A percentile compares a stretch with the other conserved stretches of the same genome.
phyloP scores from a whole-genome alignment of 352 stramenopile species.

The Pythium insidiosum region DNA sequence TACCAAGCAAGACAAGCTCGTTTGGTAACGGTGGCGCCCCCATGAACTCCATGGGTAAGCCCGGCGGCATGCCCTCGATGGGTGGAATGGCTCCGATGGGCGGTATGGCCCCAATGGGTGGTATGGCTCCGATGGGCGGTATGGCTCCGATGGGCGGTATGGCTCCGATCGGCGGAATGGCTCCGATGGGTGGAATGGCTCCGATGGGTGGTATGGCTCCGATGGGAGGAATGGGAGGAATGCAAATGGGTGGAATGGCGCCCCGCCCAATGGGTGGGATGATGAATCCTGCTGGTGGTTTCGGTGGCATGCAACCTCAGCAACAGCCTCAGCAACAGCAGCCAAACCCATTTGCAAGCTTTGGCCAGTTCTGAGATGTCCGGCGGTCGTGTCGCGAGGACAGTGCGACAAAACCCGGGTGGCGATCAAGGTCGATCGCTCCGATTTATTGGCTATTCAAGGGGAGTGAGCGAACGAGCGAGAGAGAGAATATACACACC shows the following conservation, averaged over 20 bases:
- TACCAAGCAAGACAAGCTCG: conserved; percentile 53
- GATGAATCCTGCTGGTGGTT: conserved; percentile 53
- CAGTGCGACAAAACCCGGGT: no score
- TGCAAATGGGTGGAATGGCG: conserved; percentile 28
- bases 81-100: conserved; percentile 35
- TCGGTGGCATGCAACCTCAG: conserved; percentile 33
- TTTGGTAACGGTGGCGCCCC: conserved; percentile 31
- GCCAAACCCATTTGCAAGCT: conserved; percentile 43
- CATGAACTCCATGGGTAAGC: conserved; percentile 50
- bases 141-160: conserved; percentile 38
- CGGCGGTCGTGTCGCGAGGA: conserved; percentile 1
- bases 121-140: conserved; percentile 34
- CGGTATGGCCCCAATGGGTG: conserved; percentile 41
- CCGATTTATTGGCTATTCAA: no score
- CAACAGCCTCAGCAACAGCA: conserved; percentile 52
- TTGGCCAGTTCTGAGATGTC: conserved; percentile 46
- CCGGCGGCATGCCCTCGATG: conserved; percentile 17
- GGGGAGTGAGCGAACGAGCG: no score
- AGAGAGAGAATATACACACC: no score
- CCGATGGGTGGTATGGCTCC: conserved; percentile 24
- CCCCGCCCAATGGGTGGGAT: conserved; percentile 26
- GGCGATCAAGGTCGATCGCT: no score
- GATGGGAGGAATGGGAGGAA: conserved; percentile 25
- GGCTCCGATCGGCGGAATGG: conserved; percentile 46
- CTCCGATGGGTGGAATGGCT: conserved; percentile 33